These are phyloP conservation scores for Magnaporthiopsis incrustans DNA, from an alignment of 2,329 filamentous ascomycete genomes.

Conservation along the genomic window DNA sequence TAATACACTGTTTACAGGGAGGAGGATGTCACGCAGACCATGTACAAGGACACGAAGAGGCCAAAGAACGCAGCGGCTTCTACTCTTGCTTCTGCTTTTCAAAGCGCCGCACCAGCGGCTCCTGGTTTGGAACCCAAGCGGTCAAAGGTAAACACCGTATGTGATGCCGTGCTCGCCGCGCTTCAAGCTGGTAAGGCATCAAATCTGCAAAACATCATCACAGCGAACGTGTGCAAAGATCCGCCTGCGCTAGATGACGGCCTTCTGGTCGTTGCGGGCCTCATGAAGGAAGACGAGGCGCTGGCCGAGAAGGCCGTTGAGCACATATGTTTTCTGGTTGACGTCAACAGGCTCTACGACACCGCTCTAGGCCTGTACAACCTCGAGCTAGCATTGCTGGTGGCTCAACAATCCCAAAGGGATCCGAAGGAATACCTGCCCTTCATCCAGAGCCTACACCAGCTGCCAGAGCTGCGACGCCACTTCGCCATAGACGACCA, in stretches of 20 bases:
- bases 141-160: slow-evolving; percentile 79
- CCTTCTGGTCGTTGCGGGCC: slow-evolving; percentile 65
- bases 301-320: slow-evolving; percentile 84
- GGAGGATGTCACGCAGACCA: slow-evolving; percentile 86
- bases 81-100: not conserved
- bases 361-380: slow-evolving; percentile 86
- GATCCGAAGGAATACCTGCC: slow-evolving; percentile 93
- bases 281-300: slow-evolving; percentile 52
- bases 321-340: slow-evolving; percentile 94
- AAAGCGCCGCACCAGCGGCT: not conserved
- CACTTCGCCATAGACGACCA: slow-evolving; percentile 86
- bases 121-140: slow-evolving; percentile 6
- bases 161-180: slow-evolving; percentile 69
- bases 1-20: slow-evolving; percentile 40
- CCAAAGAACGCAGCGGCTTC: slow-evolving; percentile 8
- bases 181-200: slow-evolving; percentile 51
- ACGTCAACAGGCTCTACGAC: slow-evolving; percentile 87
- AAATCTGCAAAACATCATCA: slow-evolving; percentile 85
- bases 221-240: slow-evolving; percentile 86
- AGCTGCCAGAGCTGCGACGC: slow-evolving; percentile 60
- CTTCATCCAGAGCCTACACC: slow-evolving; percentile 81
- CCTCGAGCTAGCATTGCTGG: slow-evolving; percentile 77
- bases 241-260: slow-evolving; percentile 87
- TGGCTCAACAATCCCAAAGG: slow-evolving; percentile 92
- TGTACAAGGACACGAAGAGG: slow-evolving; percentile 82